Conservation (phyloP, 2,329 filamentous ascomycete species). For the Allantophomopsis cytisporea region DNA sequence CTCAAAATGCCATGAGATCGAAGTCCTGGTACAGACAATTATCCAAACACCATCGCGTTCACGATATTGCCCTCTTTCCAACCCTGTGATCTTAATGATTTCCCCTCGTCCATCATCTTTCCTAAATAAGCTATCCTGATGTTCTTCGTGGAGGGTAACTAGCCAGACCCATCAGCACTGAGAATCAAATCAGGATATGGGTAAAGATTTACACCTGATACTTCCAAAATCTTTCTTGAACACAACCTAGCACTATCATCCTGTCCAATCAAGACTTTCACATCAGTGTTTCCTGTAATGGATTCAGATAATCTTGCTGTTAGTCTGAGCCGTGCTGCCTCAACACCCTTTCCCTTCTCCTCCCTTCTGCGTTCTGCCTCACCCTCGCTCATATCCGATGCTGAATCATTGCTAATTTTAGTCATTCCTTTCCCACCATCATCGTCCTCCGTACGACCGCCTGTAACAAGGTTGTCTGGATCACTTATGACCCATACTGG, state of each 20-base stretch:
- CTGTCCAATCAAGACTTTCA: slow-evolving; percentile 41
- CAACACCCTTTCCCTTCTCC: slow-evolving; percentile 25
- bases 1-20: too few species aligned
- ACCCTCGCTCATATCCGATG: slow-evolving; percentile 19
- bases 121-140: slow-evolving; percentile 72
- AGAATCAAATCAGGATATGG: not conserved
- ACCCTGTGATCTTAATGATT: slow-evolving; percentile 52
- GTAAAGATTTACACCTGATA: slow-evolving; percentile 40
- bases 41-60: slow-evolving; percentile 51
- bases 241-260: slow-evolving; percentile 52
- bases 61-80: slow-evolving; percentile 66
- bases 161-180: not conserved
- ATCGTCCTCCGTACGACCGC: slow-evolving; percentile 10
- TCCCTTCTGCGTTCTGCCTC: slow-evolving; percentile 29
- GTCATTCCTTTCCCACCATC: slow-evolving; percentile 8
- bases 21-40: not conserved
- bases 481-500: slow-evolving; percentile 57
- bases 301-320: slow-evolving; percentile 12
- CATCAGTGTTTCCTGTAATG: slow-evolving; percentile 40
- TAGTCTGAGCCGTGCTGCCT: slow-evolving; percentile 12
- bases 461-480: slow-evolving; percentile 38
- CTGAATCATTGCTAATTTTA: not conserved
- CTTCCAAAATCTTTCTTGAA: slow-evolving; percentile 45
- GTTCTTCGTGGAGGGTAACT: slow-evolving; percentile 41
- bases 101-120: slow-evolving; percentile 58